phyloP scores from a whole-genome alignment of 805 yeast species.

The Metschnikowia amazonensis region DNA sequence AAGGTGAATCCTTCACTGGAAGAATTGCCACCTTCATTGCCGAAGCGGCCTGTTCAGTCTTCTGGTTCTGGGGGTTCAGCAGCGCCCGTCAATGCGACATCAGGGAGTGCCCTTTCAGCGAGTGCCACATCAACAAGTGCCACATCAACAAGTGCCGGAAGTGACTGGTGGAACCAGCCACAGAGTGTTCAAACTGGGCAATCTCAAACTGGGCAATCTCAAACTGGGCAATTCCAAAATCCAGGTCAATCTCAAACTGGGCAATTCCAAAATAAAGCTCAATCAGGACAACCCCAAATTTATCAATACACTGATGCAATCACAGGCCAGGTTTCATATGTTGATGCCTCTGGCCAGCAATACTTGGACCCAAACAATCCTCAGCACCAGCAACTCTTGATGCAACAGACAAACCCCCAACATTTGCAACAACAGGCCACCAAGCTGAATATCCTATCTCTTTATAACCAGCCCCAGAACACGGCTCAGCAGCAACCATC shows the following conservation, averaged over 20 bases:
- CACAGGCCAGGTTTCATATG: constrained; percentile 63
- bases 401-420: constrained; percentile 28
- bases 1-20: constrained; percentile 32
- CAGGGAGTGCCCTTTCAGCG: neutral
- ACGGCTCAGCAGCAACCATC: constrained; percentile 1
- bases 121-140: constrained; percentile 1
- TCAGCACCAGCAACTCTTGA: constrained; percentile 33
- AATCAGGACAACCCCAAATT: constrained; percentile 41
- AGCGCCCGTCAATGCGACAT: too few species aligned
- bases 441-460: constrained; percentile 30
- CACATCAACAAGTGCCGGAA: constrained; percentile 20
- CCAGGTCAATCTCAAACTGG: neutral
- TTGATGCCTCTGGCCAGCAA: constrained; percentile 68
- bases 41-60: constrained; percentile 31
- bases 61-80: constrained; percentile 11
- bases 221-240: neutral
- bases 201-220: neutral
- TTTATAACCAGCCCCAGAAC: constrained; percentile 37
- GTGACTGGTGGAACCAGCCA: constrained; percentile 34
- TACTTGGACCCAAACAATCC: constrained; percentile 20
- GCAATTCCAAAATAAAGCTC: constrained; percentile 2
- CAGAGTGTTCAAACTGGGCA: neutral
- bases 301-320: constrained; percentile 70
- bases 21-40: constrained; percentile 48
- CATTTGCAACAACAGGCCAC: constrained; percentile 30